These are phyloP conservation scores for Ensete glaucum DNA, from an alignment of 176 grass and related monocot species.

Conservation along the genomic window DNA sequence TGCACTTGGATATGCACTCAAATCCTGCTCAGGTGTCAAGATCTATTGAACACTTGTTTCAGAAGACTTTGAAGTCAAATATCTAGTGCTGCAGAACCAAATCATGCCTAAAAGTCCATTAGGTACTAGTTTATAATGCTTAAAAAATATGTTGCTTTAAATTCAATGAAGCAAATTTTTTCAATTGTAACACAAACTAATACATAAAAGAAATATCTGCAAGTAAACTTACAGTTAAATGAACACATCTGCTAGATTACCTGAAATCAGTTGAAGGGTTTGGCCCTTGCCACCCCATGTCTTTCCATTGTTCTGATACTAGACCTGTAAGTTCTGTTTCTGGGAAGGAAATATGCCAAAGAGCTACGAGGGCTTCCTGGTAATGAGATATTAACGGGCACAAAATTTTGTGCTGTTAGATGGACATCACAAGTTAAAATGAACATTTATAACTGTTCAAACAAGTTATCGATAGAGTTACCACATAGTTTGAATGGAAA, in stretches of 20 bases:
- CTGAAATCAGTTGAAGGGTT: conserved; percentile 93
- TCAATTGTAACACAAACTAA: not conserved
- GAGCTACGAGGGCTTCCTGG: conserved; percentile 67
- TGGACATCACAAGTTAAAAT: not conserved
- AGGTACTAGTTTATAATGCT: too few relatives aligned
- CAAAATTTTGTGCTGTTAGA: not conserved
- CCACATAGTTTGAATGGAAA: not conserved
- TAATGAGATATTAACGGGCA: conserved; percentile 5
- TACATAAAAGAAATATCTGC: conserved; percentile 9
- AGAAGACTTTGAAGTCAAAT: too few relatives aligned
- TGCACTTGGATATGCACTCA: too few relatives aligned
- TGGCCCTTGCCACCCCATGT: conserved; percentile 82
- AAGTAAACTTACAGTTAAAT: not conserved
- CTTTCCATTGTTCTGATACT: conserved; percentile 90
- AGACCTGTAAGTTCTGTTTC: conserved; percentile 52
- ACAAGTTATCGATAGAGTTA: not conserved
- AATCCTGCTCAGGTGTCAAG: too few relatives aligned
- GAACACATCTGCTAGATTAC: conserved; percentile 19
- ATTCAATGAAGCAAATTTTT: not conserved
- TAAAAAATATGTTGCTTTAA: not conserved
- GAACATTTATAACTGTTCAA: not conserved
- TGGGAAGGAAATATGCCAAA: conserved; percentile 69
- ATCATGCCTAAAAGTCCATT: too few relatives aligned
- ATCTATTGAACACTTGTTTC: too few relatives aligned
- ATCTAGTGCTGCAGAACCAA: too few relatives aligned